Conservation (phyloP, 306 rosid genomes). For the Benincasa hispida region DNA sequence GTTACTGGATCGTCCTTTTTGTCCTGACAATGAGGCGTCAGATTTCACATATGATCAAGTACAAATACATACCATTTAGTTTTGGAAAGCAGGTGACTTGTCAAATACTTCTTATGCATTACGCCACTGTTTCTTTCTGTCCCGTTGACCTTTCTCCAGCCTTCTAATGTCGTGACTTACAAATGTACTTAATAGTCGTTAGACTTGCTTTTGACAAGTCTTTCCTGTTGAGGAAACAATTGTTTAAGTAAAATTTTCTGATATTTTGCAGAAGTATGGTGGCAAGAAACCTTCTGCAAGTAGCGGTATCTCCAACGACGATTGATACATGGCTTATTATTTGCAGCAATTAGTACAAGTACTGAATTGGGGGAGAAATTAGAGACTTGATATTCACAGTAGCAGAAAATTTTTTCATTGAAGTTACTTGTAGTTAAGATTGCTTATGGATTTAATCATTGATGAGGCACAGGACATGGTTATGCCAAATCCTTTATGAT, state of each 20-base stretch:
- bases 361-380: background rate
- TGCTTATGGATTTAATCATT: constrained; percentile 3
- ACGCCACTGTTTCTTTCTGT: background rate
- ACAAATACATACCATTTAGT: constrained; percentile 70
- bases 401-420: background rate
- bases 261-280: constrained; percentile 26
- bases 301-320: constrained; percentile 30
- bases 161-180: background rate
- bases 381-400: constrained; percentile 5
- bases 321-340: constrained; percentile 9
- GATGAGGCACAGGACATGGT: background rate
- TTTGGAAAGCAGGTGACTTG: constrained; percentile 71
- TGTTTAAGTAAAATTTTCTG: background rate
- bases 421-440: constrained; percentile 6
- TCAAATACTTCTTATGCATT: background rate
- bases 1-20: constrained; percentile 82
- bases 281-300: constrained; percentile 33
- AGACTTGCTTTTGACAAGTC: background rate
- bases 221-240: background rate
- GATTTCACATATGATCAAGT: constrained; percentile 85
- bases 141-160: background rate
- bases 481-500: constrained; percentile 6
- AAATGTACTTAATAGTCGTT: background rate
- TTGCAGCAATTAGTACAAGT: constrained; percentile 3
- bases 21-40: constrained; percentile 92